Base-by-base conservation (phyloP, 441 rosid genomes). In the Jatropha multifida region DNA sequence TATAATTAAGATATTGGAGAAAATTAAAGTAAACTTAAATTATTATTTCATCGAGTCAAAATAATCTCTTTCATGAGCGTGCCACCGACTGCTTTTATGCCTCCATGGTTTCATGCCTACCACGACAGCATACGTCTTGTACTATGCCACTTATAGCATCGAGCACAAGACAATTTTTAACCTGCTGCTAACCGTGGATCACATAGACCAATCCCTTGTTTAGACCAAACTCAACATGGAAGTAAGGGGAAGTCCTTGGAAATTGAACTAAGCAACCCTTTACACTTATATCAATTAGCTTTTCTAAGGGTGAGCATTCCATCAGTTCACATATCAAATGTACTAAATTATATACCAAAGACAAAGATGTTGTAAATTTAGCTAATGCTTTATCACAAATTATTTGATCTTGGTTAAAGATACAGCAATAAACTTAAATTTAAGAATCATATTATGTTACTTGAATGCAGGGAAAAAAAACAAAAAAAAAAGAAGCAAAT, bases 221-320 rank as follows among this genome's bases (percentile, higher is more conserved):
- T 51, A 91, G 77, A 69, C 97, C 94, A 48, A 92, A 92, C 85
- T 94, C 97, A 7, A 92, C 97, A 37, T 91, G 97, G 83, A 91
- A 23, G 82, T 94, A 94, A 0, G 97, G 97, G 97, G 72, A 94
- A 94, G 69, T 92, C 86, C 86, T 90, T 91, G 0, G 98, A 93
- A 17, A 94, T 89, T 48, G 97, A 92, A 71, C 86, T 85, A 10
- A 90, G 89, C 66, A 92, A 59, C 98, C 97, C 76, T 89, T 94
- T 70, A 77, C 84, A 66, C 94, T 90, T 1, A 97, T 94, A 76
- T 92, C 97, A 2, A 89, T 94, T 17, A 94, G 90, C 84, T 86
- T 94, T 85, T 92, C 92, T 26, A 23, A 23, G 23, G 23, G 23
- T 23, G 23, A 23, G 23, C 23, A 23, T 23, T 23, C 23, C 23